Evolutionary conservation across 345 rosid genomes (phyloP).

Genomic region (Camelina sativa): DNA sequence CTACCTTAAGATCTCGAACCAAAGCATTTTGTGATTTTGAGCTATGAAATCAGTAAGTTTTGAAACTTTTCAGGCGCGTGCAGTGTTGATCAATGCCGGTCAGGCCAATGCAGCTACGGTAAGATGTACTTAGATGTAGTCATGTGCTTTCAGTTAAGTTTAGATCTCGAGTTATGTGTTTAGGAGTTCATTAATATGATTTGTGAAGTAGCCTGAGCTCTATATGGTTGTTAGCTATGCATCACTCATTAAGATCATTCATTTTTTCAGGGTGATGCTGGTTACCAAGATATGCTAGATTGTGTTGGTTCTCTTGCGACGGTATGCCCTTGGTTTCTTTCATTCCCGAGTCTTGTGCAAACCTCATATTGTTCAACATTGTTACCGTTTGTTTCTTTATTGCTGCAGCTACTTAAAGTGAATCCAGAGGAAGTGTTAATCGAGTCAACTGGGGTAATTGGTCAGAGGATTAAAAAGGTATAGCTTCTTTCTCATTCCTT

Average conservation of each 20-base stretch:
- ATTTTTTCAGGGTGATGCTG: constrained; percentile 81
- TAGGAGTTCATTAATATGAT: constrained; percentile 22
- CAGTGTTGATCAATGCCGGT: constrained; percentile 93
- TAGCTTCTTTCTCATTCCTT: constrained; percentile 35
- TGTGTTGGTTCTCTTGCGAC: constrained; percentile 70
- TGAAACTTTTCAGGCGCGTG: constrained; percentile 65
- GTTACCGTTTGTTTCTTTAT: constrained; percentile 10
- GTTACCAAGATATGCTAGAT: constrained; percentile 83
- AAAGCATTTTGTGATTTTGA: neutral
- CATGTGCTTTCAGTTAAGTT: neutral
- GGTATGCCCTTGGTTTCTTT: constrained; percentile 46
- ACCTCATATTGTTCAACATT: constrained; percentile 17
- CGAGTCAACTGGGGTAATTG: constrained; percentile 96
- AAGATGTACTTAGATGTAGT: constrained; percentile 42
- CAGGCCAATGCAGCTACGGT: constrained; percentile 99
- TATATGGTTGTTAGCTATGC: constrained; percentile 1
- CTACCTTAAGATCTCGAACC: neutral
- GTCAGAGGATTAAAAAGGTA: constrained; percentile 93
- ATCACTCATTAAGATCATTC: neutral
- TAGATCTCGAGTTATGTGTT: constrained; percentile 9
- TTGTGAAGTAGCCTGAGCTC: neutral
- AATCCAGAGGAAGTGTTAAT: constrained; percentile 70
- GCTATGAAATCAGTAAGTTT: neutral
- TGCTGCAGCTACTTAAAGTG: constrained; percentile 64
- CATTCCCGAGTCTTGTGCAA: neutral